Evolutionary conservation across 1,284 basidiomycete genomes (phyloP).

Genomic region (Pseudozyma hubeiensis): DNA sequence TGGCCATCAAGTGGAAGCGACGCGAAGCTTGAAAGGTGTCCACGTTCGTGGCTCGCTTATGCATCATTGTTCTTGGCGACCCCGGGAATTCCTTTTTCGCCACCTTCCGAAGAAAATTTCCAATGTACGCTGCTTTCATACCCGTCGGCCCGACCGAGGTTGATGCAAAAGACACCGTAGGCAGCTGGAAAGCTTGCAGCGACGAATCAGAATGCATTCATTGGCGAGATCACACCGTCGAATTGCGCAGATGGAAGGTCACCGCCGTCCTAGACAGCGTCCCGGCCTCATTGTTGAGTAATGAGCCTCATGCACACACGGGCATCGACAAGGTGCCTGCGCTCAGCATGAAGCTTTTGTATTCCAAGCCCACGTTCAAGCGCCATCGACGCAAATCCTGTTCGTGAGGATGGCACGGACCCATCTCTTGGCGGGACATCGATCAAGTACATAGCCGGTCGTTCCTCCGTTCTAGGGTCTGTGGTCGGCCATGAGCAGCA

Average conservation of each 20-base stretch:
- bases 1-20: neutral
- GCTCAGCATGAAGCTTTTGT: no score
- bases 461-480: neutral
- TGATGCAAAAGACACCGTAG: neutral
- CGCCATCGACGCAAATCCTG: no score
- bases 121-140: no score
- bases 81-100: neutral
- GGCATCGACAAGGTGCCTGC: no score
- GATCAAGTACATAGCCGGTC: constrained; percentile 5
- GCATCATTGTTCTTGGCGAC: constrained; percentile 14
- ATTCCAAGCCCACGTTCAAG: no score
- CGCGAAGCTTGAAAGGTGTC: constrained; percentile 22
- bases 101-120: neutral
- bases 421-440: no score
- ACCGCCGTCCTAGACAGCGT: no score
- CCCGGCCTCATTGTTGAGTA: no score
- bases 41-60: constrained; percentile 41
- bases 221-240: neutral
- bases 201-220: constrained; percentile 9
- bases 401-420: no score
- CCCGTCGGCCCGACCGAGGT: neutral
- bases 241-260: no score
- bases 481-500: neutral
- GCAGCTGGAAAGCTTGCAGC: neutral
- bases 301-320: no score